These are phyloP conservation scores for Colletotrichum sublineola DNA, from an alignment of 2,329 filamentous ascomycete species.

Conservation along the genomic window DNA sequence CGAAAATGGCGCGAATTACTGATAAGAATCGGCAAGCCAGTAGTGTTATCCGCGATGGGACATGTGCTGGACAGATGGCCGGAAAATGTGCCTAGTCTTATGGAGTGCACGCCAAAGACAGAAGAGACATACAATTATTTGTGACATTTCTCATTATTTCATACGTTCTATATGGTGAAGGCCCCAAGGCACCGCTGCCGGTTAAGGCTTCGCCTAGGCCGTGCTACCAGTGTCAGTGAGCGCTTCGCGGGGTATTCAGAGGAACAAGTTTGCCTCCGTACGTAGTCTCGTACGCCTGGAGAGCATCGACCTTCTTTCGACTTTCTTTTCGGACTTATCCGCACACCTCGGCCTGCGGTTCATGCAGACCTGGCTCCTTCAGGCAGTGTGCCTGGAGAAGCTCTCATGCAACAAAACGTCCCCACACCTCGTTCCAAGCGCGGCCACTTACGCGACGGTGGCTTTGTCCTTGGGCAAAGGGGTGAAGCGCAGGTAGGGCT, in stretches of 20 bases:
- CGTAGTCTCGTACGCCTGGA: slow-evolving; percentile 12
- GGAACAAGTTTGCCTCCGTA: slow-evolving; percentile 2
- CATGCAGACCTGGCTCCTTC: too few species aligned
- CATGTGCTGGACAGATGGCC: too few species aligned
- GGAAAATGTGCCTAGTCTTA: background rate
- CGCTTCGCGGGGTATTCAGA: slow-evolving; percentile 27
- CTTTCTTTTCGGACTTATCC: slow-evolving; percentile 1
- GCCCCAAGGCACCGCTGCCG: background rate
- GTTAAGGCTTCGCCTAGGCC: background rate
- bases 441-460: slow-evolving; percentile 49
- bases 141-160: slow-evolving; percentile 40
- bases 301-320: slow-evolving; percentile 10
- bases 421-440: slow-evolving; percentile 36
- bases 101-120: background rate
- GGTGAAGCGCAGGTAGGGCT: slow-evolving; percentile 82
- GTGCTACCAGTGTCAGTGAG: slow-evolving; percentile 19
- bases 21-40: background rate
- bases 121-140: background rate
- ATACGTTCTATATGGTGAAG: slow-evolving; percentile 35
- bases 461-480: slow-evolving; percentile 69
- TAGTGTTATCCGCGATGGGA: background rate
- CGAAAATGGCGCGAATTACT: too few species aligned
- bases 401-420: slow-evolving; percentile 29
- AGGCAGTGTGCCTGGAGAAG: background rate
- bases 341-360: slow-evolving; percentile 2